Evolutionary conservation across 805 yeast species (phyloP), one percentile per base, ranked within the genome.

Genomic region (Candida rishiriensis): DNA sequence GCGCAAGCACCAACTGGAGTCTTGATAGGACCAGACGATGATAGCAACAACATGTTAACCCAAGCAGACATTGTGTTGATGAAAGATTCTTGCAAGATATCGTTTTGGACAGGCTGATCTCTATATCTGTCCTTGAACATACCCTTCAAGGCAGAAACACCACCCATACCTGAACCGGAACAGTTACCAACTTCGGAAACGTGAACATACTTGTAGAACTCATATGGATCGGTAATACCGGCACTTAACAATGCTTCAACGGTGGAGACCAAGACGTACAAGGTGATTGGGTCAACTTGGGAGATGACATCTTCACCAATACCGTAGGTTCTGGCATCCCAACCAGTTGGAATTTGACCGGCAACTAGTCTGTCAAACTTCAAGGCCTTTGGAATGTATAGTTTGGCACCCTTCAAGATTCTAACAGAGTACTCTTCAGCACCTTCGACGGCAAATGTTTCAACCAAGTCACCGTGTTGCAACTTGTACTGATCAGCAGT

Each of bases 1-100:
- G 99, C 99, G 78, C 99, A 93, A 34, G 99, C 99, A 73, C 96
- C 99, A 44, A 93, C 99, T 42, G 99, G 98, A 28, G 99, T 95
- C 78, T 90, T 90, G 69, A 90, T 89, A 49, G 99, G 99, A 71
- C 99, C 99, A 47, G 97, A 88, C 6, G 98, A 85, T 14, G 98
- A 91, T 50, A 93, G 75, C 65, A 95, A 75, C 75, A 93, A 78
- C 99, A 93, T 93, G 65, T 93, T 93, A 56, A 93, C 97, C 99
- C 99, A 93, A 50, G 99, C 99, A 51, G 96, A 78, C 97, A 93
- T 91, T 42, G 98, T 93, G 76, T 93, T 93, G 74, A 95, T 90
- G 73, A 93, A 93, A 48, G 99, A 90, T 72, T 93, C 99, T 72
- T 91, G 99, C 57, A 93, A 76, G 56, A 93, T 85, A 71, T 93